These are phyloP conservation scores for Arachnopeziza araneosa DNA, from an alignment of 2,329 filamentous ascomycete genomes.

Conservation along the genomic window DNA sequence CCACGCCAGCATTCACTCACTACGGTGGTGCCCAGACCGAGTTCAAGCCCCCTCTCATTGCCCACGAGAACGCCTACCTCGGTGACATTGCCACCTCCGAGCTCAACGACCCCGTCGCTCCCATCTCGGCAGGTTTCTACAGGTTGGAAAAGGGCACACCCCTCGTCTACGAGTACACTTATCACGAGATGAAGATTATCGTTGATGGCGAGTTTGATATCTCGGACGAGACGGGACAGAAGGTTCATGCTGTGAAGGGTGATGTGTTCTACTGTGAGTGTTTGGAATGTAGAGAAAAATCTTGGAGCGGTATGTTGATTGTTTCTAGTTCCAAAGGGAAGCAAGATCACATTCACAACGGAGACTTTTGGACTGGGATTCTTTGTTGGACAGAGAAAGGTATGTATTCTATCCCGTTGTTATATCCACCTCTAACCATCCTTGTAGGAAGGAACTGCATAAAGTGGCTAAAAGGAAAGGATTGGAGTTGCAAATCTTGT, in stretches of 20 bases:
- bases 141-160: slow-evolving; percentile 56
- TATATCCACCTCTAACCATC: neutral
- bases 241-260: slow-evolving; percentile 51
- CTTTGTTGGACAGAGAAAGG: slow-evolving; percentile 32
- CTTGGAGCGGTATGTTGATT: neutral
- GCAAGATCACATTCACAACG: slow-evolving; percentile 31
- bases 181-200: slow-evolving; percentile 65
- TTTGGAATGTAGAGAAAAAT: neutral
- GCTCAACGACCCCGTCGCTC: slow-evolving; percentile 41
- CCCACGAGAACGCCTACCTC: slow-evolving; percentile 57
- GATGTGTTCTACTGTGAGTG: slow-evolving; percentile 54
- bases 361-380: slow-evolving; percentile 31
- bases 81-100: slow-evolving; percentile 47
- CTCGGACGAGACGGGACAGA: slow-evolving; percentile 50
- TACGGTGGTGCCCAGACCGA: slow-evolving; percentile 46
- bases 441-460: neutral
- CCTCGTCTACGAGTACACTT: slow-evolving; percentile 57
- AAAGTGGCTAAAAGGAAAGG: neutral
- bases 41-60: slow-evolving; percentile 56
- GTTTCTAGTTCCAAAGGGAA: slow-evolving; percentile 29
- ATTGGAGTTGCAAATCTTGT: neutral
- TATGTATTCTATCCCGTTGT: slow-evolving; percentile 7
- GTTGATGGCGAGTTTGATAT: slow-evolving; percentile 57
- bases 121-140: slow-evolving; percentile 56
- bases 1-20: slow-evolving; percentile 33